These are phyloP conservation scores for Verticillium longisporum DNA, from an alignment of 2,329 filamentous ascomycete genomes.

Conservation along the genomic window DNA sequence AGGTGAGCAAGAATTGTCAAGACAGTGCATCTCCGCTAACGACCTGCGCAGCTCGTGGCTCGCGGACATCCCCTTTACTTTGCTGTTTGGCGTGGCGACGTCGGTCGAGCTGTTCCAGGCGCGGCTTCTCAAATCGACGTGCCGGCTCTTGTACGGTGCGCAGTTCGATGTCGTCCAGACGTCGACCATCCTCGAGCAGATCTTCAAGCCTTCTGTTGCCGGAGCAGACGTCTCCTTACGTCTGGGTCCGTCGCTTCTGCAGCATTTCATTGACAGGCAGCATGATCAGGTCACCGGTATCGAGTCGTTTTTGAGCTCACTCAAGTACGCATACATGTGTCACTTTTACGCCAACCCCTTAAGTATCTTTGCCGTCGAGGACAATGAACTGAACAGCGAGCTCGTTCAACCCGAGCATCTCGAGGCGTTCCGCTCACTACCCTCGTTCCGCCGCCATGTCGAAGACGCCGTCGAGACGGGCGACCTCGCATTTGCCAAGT, in stretches of 20 bases:
- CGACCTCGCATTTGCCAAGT: constrained; percentile 34
- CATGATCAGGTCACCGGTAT: constrained; percentile 71
- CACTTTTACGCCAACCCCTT: constrained; percentile 77
- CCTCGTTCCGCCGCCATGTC: constrained; percentile 57
- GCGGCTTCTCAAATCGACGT: constrained; percentile 61
- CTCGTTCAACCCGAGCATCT: constrained; percentile 53
- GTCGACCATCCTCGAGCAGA: constrained; percentile 62
- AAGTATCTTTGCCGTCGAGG: constrained; percentile 46
- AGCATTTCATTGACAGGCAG: constrained; percentile 62
- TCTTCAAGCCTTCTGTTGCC: constrained; percentile 61
- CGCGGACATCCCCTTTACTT: constrained; percentile 67
- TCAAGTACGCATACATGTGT: constrained; percentile 82
- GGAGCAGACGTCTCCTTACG: constrained; percentile 48
- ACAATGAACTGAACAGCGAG: constrained; percentile 13
- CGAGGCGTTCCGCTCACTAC: constrained; percentile 59
- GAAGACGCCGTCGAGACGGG: constrained; percentile 39
- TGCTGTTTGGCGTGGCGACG: constrained; percentile 75
- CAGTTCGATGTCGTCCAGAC: constrained; percentile 75
- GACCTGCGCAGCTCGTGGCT: constrained; percentile 48
- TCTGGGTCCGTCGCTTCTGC: constrained; percentile 57
- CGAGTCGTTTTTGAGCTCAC: constrained; percentile 61
- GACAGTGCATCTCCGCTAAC: not conserved
- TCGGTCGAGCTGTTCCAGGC: constrained; percentile 75
- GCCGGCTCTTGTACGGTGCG: constrained; percentile 59
- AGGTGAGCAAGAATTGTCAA: constrained; percentile 37